Conservation (phyloP, 768 basidiomycete species). For the Trametes meyenii region DNA sequence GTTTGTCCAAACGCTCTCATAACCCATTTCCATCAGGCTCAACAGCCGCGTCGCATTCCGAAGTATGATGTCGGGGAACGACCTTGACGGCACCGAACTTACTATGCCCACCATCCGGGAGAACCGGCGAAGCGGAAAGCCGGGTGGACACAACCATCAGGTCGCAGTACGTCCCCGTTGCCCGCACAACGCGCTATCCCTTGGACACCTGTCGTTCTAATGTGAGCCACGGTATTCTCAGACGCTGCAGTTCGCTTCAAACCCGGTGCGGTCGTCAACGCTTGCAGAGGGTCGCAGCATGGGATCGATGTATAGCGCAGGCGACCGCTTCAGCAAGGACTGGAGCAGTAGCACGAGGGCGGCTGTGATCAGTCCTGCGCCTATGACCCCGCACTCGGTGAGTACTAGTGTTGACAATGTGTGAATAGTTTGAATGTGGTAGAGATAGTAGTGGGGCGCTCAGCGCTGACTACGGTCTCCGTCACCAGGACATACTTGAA, state of each 20-base stretch:
- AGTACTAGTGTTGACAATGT: too few species aligned
- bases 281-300: neutral
- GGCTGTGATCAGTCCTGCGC: too few species aligned
- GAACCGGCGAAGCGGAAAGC: neutral
- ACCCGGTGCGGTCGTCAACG: neutral
- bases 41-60: slow-evolving; percentile 11
- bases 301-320: too few species aligned
- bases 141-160: neutral
- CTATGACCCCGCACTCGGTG: too few species aligned
- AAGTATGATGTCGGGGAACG: neutral
- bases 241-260: neutral
- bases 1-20: neutral
- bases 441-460: too few species aligned
- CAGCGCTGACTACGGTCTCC: too few species aligned
- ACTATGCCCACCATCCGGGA: neutral
- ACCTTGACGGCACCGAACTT: slow-evolving; percentile 1
- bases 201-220: neutral
- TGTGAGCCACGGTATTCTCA: neutral
- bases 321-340: too few species aligned
- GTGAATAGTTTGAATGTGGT: too few species aligned
- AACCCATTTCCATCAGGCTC: neutral
- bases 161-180: neutral
- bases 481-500: too few species aligned
- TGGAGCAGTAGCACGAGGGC: too few species aligned
- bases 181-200: neutral